These are phyloP conservation scores for Cardamine chenopodiifolia DNA, from an alignment of 345 rosid genomes.

Conservation along the genomic window DNA sequence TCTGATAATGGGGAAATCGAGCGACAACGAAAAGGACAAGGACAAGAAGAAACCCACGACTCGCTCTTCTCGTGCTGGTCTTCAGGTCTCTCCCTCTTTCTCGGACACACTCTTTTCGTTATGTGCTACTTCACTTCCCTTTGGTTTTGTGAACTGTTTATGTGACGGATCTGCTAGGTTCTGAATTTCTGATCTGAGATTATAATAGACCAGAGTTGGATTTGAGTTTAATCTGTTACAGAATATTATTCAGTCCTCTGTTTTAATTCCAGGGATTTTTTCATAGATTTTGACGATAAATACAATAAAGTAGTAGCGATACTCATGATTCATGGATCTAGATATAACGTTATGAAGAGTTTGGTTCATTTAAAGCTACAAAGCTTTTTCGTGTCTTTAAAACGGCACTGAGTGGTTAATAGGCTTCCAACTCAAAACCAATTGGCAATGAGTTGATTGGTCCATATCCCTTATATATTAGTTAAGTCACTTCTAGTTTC, in stretches of 20 bases:
- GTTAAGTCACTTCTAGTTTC: too few species aligned
- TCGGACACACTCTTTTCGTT: neutral
- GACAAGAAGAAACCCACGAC: constrained; percentile 74
- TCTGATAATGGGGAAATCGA: constrained; percentile 65
- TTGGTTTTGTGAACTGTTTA: constrained; percentile 9
- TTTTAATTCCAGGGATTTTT: neutral
- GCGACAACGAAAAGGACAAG: constrained; percentile 61
- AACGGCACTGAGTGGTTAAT: too few species aligned
- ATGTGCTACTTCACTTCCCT: neutral
- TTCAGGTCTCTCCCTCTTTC: constrained; percentile 53
- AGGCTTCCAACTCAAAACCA: too few species aligned
- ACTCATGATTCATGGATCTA: neutral
- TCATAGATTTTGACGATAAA: constrained; percentile 4
- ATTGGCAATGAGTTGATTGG: too few species aligned
- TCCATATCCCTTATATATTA: too few species aligned
- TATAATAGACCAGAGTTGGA: neutral
- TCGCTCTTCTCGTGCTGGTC: constrained; percentile 87
- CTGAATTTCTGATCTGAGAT: neutral
- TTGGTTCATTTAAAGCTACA: neutral
- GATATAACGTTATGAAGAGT: neutral
- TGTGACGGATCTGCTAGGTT: constrained; percentile 27
- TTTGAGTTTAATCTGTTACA: neutral
- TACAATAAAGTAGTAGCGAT: neutral
- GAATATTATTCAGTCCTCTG: neutral
- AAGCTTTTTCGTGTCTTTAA: neutral